These are phyloP conservation scores for Pythium apleroticum DNA, from an alignment of 352 stramenopile species.

Conservation along the genomic window DNA sequence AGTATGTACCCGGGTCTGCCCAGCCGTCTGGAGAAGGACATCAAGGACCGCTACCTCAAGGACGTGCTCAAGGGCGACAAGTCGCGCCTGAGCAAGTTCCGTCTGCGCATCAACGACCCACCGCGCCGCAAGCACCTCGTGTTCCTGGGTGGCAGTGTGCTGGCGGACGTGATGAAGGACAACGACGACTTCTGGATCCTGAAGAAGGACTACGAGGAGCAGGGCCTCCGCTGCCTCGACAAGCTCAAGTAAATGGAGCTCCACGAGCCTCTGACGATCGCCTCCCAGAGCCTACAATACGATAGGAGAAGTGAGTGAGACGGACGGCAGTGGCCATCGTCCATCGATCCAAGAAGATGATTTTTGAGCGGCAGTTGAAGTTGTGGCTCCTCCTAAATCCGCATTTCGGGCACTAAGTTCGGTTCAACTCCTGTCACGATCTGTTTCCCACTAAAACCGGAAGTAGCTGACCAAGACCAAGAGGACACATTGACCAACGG, in stretches of 20 bases:
- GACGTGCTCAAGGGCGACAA: constrained; percentile 89
- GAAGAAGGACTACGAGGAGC: constrained; percentile 94
- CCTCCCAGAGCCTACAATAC: no score
- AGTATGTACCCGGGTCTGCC: constrained; percentile 96
- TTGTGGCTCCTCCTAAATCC: constrained; percentile 1
- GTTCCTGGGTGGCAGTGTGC: constrained; percentile 92
- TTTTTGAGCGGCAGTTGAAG: constrained; percentile 12
- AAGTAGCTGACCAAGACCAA: not conserved
- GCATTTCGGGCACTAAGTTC: not conserved
- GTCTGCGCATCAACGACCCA: constrained; percentile 94
- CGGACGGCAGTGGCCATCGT: not conserved
- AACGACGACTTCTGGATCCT: constrained; percentile 94
- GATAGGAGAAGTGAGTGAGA: not conserved
- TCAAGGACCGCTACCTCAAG: constrained; percentile 80
- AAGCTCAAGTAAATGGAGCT: constrained; percentile 53
- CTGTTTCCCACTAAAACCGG: constrained; percentile 3
- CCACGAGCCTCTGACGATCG: not conserved
- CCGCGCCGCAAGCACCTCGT: constrained; percentile 95
- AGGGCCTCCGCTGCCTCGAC: constrained; percentile 84
- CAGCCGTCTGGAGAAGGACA: constrained; percentile 92
- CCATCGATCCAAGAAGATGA: constrained; percentile 4
- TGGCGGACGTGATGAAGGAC: constrained; percentile 95
- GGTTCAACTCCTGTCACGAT: not conserved
- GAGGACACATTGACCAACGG: not conserved
- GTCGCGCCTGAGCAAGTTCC: constrained; percentile 91